Conservation (phyloP, 1,284 basidiomycete species). For the Marasmius fiardii region DNA sequence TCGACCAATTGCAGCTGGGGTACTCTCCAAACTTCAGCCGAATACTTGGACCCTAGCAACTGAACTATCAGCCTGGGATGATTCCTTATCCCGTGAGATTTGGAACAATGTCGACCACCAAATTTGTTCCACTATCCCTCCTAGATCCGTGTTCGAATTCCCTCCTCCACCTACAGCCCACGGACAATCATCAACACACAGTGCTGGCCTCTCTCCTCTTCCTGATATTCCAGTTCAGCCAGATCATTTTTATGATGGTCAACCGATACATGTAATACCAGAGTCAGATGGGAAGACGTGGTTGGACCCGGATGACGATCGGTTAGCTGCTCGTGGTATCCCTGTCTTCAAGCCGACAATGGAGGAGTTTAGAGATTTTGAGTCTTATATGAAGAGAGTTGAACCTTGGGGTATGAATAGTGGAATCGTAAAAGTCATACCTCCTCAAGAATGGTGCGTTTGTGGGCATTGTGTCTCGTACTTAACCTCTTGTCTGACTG, state of each 20-base stretch:
- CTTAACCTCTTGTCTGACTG: neutral
- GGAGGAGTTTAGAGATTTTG: constrained; percentile 87
- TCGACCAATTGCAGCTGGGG: neutral
- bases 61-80: neutral
- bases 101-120: neutral
- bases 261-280: constrained; percentile 46
- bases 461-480: neutral
- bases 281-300: constrained; percentile 56
- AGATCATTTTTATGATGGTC: constrained; percentile 74
- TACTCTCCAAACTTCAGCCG: neutral
- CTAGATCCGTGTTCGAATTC: too few species aligned
- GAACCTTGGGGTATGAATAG: constrained; percentile 86
- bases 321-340: constrained; percentile 81
- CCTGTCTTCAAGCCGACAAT: constrained; percentile 92
- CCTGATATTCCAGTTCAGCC: constrained; percentile 61
- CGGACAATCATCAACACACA: constrained; percentile 50
- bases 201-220: constrained; percentile 45
- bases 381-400: constrained; percentile 80
- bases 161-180: too few species aligned
- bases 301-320: constrained; percentile 81
- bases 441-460: constrained; percentile 86
- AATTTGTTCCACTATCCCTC: too few species aligned
- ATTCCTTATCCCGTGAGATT: neutral
- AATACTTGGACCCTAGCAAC: neutral
- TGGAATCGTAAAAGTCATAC: constrained; percentile 93